Base-by-base conservation (phyloP, 108 stramenopile species). In the Discostella pseudostelligera region DNA sequence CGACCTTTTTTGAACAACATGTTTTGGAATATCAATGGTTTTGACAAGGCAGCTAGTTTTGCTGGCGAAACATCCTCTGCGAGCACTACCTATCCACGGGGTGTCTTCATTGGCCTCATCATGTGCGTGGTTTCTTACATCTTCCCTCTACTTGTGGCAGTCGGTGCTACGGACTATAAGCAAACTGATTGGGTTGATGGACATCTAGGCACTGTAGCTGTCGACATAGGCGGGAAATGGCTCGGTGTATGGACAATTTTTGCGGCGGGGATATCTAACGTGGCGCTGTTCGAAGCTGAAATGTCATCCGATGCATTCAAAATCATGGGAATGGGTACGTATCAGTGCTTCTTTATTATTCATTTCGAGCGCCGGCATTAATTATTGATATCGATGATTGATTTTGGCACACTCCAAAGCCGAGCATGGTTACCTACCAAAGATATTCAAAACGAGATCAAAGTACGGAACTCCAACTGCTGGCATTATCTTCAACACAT, bases 11-110 rank as follows among this genome's bases (percentile, higher is more conserved):
- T 98, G 51, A 98, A 97, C 78, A 94, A 96, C 59, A 64, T 98
- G 36, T 98, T 95, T 61, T 98, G 97, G 97, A 95, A 96, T 67
- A 71, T 95, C 17, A 96, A 95, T 56, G 83, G 83, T 36, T 98
- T 95, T 61, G 97, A 98, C 63, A 61, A 53, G 28, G 96, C 87
- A 3, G 92, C 89, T 7, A 80, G 75, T n/a, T 96, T 97, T 70
- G 89, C 94, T 13, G 94, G 82, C 4, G 95, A 97, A 56, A 88
- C 95, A 8, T 69, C 93, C 7, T 74, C 89, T 67, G 89, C 92
- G 2, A 90, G 71, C n/a, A 69, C 62, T 11, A 72, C 80, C 6
- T 94, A 93, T 67, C 91, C 91, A 1, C 64, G 70, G 10, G 93
- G 91, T 24, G 87, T 98, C 83, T 72, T 87, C 51, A 53, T 81